A percentile compares a stretch with the other conserved stretches of the same genome.
Conservation (phyloP, 495 filamentous ascomycete species). For the Usnea hakonensis region DNA sequence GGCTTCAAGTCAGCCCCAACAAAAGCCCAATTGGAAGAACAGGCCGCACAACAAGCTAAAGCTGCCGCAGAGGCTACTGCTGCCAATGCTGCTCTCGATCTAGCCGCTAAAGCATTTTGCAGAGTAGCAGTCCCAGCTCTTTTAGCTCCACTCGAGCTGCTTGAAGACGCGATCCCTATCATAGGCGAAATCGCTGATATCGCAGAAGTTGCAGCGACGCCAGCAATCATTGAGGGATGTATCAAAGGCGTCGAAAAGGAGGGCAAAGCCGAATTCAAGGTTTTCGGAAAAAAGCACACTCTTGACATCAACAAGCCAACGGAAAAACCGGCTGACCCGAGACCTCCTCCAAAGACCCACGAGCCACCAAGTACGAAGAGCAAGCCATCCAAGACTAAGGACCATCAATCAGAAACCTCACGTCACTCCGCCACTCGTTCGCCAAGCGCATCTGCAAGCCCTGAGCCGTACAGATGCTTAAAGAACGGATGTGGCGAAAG, state of each 20-base stretch:
- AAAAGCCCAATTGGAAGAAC: slow-evolving; percentile 11
- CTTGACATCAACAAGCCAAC: slow-evolving; percentile 17
- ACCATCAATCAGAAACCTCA: too few species aligned
- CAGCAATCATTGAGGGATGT: slow-evolving; percentile 21
- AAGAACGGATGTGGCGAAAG: too few species aligned
- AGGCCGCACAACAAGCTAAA: slow-evolving; percentile 22
- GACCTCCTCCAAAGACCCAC: too few species aligned
- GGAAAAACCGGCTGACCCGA: too few species aligned
- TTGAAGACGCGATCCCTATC: slow-evolving; percentile 26
- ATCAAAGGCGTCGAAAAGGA: slow-evolving; percentile 26
- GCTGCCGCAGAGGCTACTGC: slow-evolving; percentile 23
- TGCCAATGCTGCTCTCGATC: slow-evolving; percentile 23
- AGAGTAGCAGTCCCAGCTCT: slow-evolving; percentile 25
- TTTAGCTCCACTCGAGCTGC: slow-evolving; percentile 24
- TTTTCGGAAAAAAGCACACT: slow-evolving; percentile 25
- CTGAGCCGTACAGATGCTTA: too few species aligned
- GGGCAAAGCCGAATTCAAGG: slow-evolving; percentile 25
- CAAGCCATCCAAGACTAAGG: too few species aligned
- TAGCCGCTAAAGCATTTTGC: slow-evolving; percentile 29
- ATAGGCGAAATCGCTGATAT: slow-evolving; percentile 21
- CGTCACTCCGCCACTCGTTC: too few species aligned
- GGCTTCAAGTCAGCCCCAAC: slow-evolving; percentile 22
- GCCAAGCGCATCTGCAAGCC: too few species aligned
- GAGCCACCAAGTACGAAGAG: too few species aligned
- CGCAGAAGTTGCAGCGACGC: slow-evolving; percentile 22